These are phyloP conservation scores for Goffeauzyma gilvescens DNA, from an alignment of 768 basidiomycete genomes.

Conservation along the genomic window DNA sequence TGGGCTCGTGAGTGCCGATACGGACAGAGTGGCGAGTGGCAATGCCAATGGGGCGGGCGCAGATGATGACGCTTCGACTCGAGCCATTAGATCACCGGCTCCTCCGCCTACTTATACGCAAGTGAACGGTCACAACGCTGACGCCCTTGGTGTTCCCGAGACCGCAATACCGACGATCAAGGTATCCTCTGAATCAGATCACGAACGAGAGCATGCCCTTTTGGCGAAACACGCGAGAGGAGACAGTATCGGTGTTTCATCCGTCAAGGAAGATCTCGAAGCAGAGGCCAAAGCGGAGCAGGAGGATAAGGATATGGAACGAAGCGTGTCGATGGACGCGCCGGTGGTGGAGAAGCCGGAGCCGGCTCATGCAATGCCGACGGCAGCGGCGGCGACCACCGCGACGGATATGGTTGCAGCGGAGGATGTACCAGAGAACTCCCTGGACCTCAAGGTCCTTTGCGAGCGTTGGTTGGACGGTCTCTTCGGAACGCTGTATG, in stretches of 20 bases:
- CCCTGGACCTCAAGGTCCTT: slow-evolving; percentile 86
- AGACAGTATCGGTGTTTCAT: too few relatives aligned
- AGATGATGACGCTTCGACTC: slow-evolving; percentile 17
- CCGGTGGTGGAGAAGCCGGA: slow-evolving; percentile 25
- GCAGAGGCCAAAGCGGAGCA: slow-evolving; percentile 7
- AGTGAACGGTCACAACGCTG: slow-evolving; percentile 1
- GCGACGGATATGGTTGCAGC: slow-evolving; percentile 15
- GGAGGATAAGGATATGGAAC: slow-evolving; percentile 29
- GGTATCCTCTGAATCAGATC: slow-evolving; percentile 53
- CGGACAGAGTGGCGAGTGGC: too few relatives aligned
- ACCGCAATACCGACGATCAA: slow-evolving; percentile 47
- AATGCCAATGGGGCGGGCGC: slow-evolving; percentile 23
- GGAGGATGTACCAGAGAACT: slow-evolving; percentile 38
- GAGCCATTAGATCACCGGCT: slow-evolving; percentile 11
- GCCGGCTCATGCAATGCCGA: slow-evolving; percentile 8
- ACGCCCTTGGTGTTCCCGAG: slow-evolving; percentile 19
- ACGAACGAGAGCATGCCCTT: slow-evolving; percentile 41
- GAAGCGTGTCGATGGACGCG: not conserved
- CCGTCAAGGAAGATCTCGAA: slow-evolving; percentile 16
- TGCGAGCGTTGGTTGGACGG: slow-evolving; percentile 98
- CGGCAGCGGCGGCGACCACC: not conserved
- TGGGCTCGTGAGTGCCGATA: not conserved
- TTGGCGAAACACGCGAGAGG: too few relatives aligned
- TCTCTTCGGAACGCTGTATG: slow-evolving; percentile 92
- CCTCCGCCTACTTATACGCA: slow-evolving; percentile 1